Evolutionary conservation across 768 basidiomycete species (phyloP), one percentile per base, ranked within the genome.

Genomic region (Lyophyllum atratum): DNA sequence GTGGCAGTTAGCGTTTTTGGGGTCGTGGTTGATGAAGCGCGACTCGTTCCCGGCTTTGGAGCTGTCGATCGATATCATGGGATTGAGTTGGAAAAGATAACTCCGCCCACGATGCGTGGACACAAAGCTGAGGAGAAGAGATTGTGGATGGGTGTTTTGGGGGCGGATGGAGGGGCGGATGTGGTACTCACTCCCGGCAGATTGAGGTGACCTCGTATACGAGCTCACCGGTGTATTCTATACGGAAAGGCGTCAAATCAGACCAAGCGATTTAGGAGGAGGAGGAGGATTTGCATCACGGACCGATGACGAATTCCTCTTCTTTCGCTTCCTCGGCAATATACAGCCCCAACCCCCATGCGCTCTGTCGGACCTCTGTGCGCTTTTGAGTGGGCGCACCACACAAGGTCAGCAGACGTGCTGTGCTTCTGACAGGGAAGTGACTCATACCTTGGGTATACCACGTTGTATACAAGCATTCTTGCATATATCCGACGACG

Each of bases 151-250:
- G 17, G 26, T 9, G 28, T 28, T 17, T 22, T 28, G 47, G 46
- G 49, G 49, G 48, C 51, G 12, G 40, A 26, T 34, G 45, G 42
- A 31, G 40, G 21, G 31, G n/a, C 14, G 25, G n/a, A 28, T 26
- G 11, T 29, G 31, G 24, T 39, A 57, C 81, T 55, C 56, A 85
- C 86, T 76, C 77, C 63, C 86, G 78, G 34, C 79, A 81, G 6
- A 73, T 68, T 5, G 77, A 70, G 1, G 83, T 87, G 0, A 72
- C 64, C 25, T 80, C 77, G 47, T 71, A 79, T 3, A 85, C 78
- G 19, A 85, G 59, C 68, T 91, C 87, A 2, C 89, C 89, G 4
- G 80, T 67, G 56, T 91, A 90, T 70, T 90, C 90, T 90, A 37
- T 33, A 17, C 45, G 21, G 21, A 19, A 22, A 49, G n/a, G 49